Conservation (phyloP, 495 filamentous ascomycete species). For the Hypoxylon cercidicola region DNA sequence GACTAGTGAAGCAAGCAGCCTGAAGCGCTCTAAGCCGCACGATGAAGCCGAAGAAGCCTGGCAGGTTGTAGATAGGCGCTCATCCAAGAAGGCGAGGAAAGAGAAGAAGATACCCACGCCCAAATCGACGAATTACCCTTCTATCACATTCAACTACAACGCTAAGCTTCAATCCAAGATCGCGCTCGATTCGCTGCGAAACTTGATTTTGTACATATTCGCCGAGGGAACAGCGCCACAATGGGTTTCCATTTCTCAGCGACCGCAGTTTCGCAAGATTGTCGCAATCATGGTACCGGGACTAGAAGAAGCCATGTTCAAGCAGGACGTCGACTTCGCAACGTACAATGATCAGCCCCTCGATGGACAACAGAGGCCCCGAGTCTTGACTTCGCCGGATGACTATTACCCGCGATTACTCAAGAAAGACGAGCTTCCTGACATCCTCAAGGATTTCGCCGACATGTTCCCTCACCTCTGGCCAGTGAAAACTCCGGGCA, state of each 20-base stretch:
- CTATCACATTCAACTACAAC: conserved; percentile 73
- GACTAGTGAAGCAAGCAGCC: conserved; percentile 31
- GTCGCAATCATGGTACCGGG: conserved; percentile 96
- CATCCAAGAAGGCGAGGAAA: conserved; percentile 57
- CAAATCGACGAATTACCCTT: conserved; percentile 73
- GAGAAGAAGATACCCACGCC: conserved; percentile 66
- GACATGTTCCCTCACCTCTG: conserved; percentile 87
- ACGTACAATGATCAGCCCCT: conserved; percentile 49
- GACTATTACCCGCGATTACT: conserved; percentile 81
- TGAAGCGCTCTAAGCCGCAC: conserved; percentile 56
- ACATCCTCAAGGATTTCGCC: conserved; percentile 73
- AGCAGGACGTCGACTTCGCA: conserved; percentile 68
- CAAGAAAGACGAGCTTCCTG: conserved; percentile 66
- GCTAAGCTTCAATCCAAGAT: conserved; percentile 76
- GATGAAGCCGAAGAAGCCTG: conserved; percentile 58
- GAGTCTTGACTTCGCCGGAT: conserved; percentile 60
- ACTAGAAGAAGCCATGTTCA: conserved; percentile 89
- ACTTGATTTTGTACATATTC: conserved; percentile 85
- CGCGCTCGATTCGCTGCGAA: conserved; percentile 81
- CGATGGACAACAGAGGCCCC: conserved; percentile 43
- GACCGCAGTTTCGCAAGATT: conserved; percentile 78
- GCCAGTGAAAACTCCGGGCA: conserved; percentile 87
- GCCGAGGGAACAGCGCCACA: conserved; percentile 85
- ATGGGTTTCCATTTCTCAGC: conserved; percentile 85
- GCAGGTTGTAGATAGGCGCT: conserved; percentile 54